These are phyloP conservation scores for Helianthus annuus DNA, from an alignment of 129 eudicot genomes.

Conservation along the genomic window DNA sequence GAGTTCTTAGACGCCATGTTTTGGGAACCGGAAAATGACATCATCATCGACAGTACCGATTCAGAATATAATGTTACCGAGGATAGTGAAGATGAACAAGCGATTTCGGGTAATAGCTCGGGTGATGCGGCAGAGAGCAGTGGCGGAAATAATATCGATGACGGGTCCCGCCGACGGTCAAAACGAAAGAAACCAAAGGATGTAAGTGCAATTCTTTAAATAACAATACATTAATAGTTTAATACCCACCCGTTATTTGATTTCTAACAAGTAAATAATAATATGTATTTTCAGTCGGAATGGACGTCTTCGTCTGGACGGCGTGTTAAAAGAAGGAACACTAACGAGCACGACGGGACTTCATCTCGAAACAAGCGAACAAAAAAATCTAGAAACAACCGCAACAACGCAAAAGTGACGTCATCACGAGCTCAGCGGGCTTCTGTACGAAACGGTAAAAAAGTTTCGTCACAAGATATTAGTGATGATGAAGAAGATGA, in stretches of 20 bases:
- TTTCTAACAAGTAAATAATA: constrained; percentile 12
- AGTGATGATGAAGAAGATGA: constrained; percentile 50
- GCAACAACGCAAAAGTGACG: constrained; percentile 35
- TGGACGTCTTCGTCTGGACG: constrained; percentile 53
- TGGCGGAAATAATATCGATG: constrained; percentile 35
- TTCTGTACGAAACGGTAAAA: constrained; percentile 64
- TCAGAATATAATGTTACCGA: constrained; percentile 80
- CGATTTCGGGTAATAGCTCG: constrained; percentile 43
- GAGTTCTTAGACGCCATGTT: constrained; percentile 76
- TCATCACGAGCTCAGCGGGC: constrained; percentile 82
- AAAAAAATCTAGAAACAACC: constrained; percentile 46
- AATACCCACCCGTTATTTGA: not conserved
- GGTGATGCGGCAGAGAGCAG: constrained; percentile 58
- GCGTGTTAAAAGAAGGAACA: constrained; percentile 56
- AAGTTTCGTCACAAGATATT: constrained; percentile 39
- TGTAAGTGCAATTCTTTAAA: constrained; percentile 43
- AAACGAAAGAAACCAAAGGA: constrained; percentile 59
- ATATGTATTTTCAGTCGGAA: constrained; percentile 50
- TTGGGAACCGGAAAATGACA: constrained; percentile 90
- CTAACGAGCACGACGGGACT: constrained; percentile 50
- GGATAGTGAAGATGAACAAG: constrained; percentile 70
- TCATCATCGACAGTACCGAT: constrained; percentile 72
- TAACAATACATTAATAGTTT: no score
- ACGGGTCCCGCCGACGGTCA: constrained; percentile 60
- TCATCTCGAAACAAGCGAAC: constrained; percentile 55